Base-by-base conservation (phyloP, 169 alveolate species). In the Plasmodium ovale region DNA sequence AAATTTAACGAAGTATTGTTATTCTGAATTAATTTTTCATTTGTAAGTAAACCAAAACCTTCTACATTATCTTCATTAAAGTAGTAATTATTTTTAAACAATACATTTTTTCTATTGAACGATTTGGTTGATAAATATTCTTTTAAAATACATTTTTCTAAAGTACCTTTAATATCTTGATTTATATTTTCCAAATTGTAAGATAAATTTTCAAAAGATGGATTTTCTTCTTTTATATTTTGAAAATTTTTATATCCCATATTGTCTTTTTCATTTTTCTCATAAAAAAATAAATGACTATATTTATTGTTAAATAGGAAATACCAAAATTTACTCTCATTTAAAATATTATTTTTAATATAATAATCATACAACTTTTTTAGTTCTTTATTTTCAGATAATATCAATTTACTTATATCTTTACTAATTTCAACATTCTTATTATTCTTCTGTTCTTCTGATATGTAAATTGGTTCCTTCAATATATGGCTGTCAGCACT, bases 161-260 rank as follows among this genome's bases (percentile, higher is more conserved):
- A 62, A 27, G 62, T 77, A 35, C 88, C 88, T 77, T 77, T 77
- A 23, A 77, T 77, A 54, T 77, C 88, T 77, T 77, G 88, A 47
- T 77, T 77, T 60, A 68, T 37, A 62, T 77, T 77, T 29, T 77
- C 88, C 42, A 77, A n/a, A 51, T 77, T 68, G 27, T 77, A 77
- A 14, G 74, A 60, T 25, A 77, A 31, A 27, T 39, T 44, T 60
- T 59, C 72, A 54, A 39, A 77, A 9, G 44, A 60, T 27, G 33
- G 27, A 25, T 77, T 59, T 42, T 37, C 64, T 39, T 67, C 54
- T 31, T 77, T 60, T 27, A 77, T 77, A 67, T 65, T 60, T 65
- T 60, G 29, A 25, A 77, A 60, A 6, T 77, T 60, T 62, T 77
- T 77, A 44, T 77, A 60, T 51, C 64, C 51, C 68, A 62, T 60